A percentile compares a stretch with the other conserved stretches of the same genome.
These are phyloP conservation scores for Amaranthus cruentus DNA, from an alignment of 148 eudicot species.

Conservation along the genomic window DNA sequence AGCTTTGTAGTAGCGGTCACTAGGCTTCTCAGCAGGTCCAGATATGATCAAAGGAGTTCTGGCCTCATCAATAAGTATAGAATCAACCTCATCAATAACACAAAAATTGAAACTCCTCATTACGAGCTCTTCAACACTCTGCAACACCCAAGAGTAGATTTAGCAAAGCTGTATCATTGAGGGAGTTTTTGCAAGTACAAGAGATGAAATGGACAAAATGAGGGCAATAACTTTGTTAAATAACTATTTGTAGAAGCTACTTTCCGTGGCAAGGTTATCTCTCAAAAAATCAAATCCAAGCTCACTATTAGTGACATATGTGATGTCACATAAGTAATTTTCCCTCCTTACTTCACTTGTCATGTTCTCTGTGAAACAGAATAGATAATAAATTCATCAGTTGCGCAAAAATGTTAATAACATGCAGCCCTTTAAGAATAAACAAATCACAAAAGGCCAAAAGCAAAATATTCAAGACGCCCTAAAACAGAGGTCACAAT, in stretches of 20 bases:
- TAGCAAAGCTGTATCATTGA: slow-evolving; percentile 17
- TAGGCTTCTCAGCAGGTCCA: slow-evolving; percentile 97
- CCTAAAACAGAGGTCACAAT: neutral
- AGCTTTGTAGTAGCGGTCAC: slow-evolving; percentile 97
- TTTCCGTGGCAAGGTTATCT: slow-evolving; percentile 99
- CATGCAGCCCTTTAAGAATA: neutral
- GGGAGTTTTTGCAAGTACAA: slow-evolving; percentile 14
- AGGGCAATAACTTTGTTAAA: slow-evolving; percentile 3
- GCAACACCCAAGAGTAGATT: slow-evolving; percentile 34
- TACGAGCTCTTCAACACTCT: slow-evolving; percentile 95
- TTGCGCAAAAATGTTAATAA: neutral
- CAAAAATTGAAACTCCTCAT: slow-evolving; percentile 85
- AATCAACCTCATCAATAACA: slow-evolving; percentile 98
- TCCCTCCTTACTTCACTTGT: slow-evolving; percentile 92
- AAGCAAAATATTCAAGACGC: neutral
- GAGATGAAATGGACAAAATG: neutral
- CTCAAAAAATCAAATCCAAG: slow-evolving; percentile 99
- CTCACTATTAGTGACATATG: slow-evolving; percentile 97
- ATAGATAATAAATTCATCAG: neutral
- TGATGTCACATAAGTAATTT: slow-evolving; percentile 89
- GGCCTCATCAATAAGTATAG: slow-evolving; percentile 97
- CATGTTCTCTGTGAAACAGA: slow-evolving; percentile 79
- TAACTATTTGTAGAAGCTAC: slow-evolving; percentile 31
- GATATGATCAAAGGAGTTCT: slow-evolving; percentile 98
- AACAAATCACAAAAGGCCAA: neutral